Base-by-base conservation (phyloP, 78 protist genomes). In the Bodo saltans region DNA sequence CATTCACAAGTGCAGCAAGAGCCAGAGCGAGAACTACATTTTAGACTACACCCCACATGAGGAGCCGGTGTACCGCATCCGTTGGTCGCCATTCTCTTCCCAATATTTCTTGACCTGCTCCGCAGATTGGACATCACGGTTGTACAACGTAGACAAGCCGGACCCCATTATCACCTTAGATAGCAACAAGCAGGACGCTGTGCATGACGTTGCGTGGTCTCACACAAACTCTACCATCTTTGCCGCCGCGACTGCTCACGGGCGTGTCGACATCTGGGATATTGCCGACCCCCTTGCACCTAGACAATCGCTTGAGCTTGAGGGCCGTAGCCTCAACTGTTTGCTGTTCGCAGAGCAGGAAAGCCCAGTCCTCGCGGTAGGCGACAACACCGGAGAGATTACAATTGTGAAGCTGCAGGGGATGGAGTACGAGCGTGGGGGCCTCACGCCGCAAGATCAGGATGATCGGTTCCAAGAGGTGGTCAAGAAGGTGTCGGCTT, bases 21-120 rank as follows among this genome's bases (percentile, higher is more conserved):
- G 90, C n/a, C 88, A 92, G 80, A 33, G n/a, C n/a, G 95, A 87
- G 68, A 86, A 90, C 79, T 87, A 86, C 80, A 68, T 92, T 26
- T 86, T 83, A 72, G n/a, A 32, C 23, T 92, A 72, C 83, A 12
- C 1, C 0, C 87, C 84, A 0, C 95, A 92, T 83, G 1, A 70
- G 33, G 95, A 87, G 29, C 90, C 93, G 25, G 90, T 89, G 37
- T 86, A 88, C 88, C n/a, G 40, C 27, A 39, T 79, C 12, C 76
- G 78, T 28, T 92, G 84, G 84, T 69, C 81, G 32, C 95, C 95
- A n/a, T 86, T 84, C 75, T 0, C 28, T 33, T 25, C 78, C 11
- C 21, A 37, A 38, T 42, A 34, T 32, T 90, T 90, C 81, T 42
- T 89, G 52, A 88, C 93, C 26, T 71, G 87, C 74, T 72, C 85